phyloP scores from a whole-genome alignment of 805 yeast genomes.

The Saccharomycopsis sp. region DNA sequence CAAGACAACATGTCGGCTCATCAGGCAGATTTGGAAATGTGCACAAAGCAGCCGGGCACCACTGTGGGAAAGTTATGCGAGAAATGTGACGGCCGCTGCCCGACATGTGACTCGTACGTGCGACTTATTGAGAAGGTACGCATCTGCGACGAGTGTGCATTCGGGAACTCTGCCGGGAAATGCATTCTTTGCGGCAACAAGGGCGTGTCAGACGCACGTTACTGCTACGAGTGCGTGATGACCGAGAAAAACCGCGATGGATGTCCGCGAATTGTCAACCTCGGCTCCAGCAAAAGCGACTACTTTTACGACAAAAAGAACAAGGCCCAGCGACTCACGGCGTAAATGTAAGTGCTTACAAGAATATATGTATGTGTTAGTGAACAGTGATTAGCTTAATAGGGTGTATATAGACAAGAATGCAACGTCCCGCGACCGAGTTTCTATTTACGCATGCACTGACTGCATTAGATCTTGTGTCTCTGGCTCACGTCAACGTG shows the following conservation, averaged over 20 bases:
- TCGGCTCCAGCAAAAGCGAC: conserved; percentile 73
- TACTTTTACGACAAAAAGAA: conserved; percentile 52
- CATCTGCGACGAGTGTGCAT: conserved; percentile 81
- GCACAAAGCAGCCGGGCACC: conserved; percentile 81
- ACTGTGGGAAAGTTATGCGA: conserved; percentile 65
- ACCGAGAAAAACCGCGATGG: conserved; percentile 84
- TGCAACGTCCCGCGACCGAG: no score
- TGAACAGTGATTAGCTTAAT: no score
- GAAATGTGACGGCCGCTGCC: conserved; percentile 88
- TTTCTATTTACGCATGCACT: neutral
- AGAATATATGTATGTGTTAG: neutral
- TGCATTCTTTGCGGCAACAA: conserved; percentile 73
- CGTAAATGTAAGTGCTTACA: no score
- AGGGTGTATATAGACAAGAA: conserved; percentile 1
- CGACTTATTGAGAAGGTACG: conserved; percentile 60
- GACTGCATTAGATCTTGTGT: conserved; percentile 34
- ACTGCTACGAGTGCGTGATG: conserved; percentile 79
- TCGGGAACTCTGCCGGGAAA: conserved; percentile 53
- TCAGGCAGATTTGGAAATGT: conserved; percentile 76
- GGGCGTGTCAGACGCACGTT: conserved; percentile 67
- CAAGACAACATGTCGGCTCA: conserved; percentile 66
- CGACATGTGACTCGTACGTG: conserved; percentile 81
- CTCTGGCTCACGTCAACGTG: conserved; percentile 55
- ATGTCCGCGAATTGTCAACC: conserved; percentile 76
- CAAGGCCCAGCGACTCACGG: conserved; percentile 6